These are phyloP conservation scores for Ophiostoma himal-ulmi DNA, from an alignment of 2,329 filamentous ascomycete species.

Conservation along the genomic window DNA sequence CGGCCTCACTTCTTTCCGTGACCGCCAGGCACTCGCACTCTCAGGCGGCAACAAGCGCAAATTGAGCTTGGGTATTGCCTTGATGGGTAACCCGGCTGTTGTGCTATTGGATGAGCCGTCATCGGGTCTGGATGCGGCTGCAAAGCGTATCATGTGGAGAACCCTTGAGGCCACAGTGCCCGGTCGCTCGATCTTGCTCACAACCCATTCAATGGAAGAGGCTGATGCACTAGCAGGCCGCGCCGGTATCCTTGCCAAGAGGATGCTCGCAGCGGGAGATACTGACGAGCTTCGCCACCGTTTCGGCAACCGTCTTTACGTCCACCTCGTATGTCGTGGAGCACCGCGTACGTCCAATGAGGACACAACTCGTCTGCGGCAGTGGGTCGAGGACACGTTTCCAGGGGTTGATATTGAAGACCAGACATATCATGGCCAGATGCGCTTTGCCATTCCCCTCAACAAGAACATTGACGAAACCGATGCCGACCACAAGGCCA, in stretches of 20 bases:
- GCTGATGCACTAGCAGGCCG: conserved; percentile 79
- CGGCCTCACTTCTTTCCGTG: conserved; percentile 63
- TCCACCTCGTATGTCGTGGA: conserved; percentile 70
- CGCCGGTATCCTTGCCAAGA: conserved; percentile 76
- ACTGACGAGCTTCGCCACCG: conserved; percentile 64
- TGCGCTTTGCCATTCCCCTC: conserved; percentile 72
- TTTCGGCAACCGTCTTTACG: conserved; percentile 72
- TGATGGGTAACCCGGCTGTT: conserved; percentile 87
- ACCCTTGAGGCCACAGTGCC: conserved; percentile 68
- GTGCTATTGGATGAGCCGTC: conserved; percentile 84
- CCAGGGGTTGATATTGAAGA: conserved; percentile 62
- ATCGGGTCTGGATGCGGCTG: conserved; percentile 82
- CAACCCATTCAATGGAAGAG: conserved; percentile 94
- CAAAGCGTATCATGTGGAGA: conserved; percentile 90
- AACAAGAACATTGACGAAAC: conserved; percentile 17
- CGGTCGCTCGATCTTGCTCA: conserved; percentile 77
- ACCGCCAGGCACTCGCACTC: conserved; percentile 70
- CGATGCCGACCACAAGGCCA: conserved; percentile 24
- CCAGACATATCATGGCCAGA: conserved; percentile 75
- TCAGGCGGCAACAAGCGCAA: conserved; percentile 95
- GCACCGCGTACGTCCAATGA: conserved; percentile 66
- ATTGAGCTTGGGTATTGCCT: conserved; percentile 76
- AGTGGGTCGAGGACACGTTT: conserved; percentile 60
- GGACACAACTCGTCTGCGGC: conserved; percentile 61
- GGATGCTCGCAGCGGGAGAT: conserved; percentile 79